Percentiles rank a stretch among this genome's conserved stretches.
Evolutionary conservation across 805 yeast genomes (phyloP).

Genomic region (Tetrapisispora taiwanensis): DNA sequence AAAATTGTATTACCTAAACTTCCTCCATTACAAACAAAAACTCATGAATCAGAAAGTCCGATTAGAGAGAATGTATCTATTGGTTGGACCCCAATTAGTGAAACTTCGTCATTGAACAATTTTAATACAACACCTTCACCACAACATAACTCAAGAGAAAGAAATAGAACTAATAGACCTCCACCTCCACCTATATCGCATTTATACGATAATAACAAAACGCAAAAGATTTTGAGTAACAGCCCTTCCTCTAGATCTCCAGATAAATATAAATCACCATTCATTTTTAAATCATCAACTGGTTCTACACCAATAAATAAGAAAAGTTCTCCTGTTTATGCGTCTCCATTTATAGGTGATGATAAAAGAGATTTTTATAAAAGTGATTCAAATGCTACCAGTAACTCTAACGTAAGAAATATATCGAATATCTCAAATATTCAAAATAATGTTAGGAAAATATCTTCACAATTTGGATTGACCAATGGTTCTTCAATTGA

Average conservation of each 20-base stretch:
- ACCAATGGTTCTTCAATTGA: not conserved
- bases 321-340: not conserved
- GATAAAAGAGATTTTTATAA: not conserved
- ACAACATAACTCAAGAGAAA: not conserved
- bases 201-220: slow-evolving; percentile 1
- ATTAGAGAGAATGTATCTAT: slow-evolving; percentile 10
- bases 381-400: not conserved
- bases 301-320: not conserved
- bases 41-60: slow-evolving; percentile 6
- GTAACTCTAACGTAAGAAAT: not conserved
- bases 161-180: slow-evolving; percentile 12
- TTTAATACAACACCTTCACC: not conserved
- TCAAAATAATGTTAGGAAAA: not conserved
- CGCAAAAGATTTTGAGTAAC: slow-evolving; percentile 5
- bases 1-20: slow-evolving; percentile 16
- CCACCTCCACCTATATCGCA: slow-evolving; percentile 18
- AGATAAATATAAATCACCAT: slow-evolving; percentile 10
- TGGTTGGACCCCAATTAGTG: slow-evolving; percentile 19
- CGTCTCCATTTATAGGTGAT: slow-evolving; percentile 9
- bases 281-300: slow-evolving; percentile 8
- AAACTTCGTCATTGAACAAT: not conserved
- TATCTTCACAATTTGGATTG: not conserved
- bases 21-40: slow-evolving; percentile 24
- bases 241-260: not conserved
- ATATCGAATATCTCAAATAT: not conserved